Conservation (phyloP, 2,329 filamentous ascomycete genomes). For the Ophiostoma quercus region DNA sequence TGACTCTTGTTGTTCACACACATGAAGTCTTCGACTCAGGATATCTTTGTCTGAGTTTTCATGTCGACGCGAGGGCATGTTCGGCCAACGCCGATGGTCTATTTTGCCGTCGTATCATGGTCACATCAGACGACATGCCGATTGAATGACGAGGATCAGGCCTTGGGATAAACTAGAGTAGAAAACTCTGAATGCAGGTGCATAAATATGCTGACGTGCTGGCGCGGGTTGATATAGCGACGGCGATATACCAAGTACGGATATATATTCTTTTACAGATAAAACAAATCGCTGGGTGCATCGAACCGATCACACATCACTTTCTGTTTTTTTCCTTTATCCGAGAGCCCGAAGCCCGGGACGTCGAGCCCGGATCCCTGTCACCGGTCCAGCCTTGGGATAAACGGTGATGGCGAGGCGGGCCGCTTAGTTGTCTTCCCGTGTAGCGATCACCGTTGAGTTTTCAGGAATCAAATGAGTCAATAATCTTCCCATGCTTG, state of each 20-base stretch:
- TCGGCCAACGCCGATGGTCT: not conserved
- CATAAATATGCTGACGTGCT: not conserved
- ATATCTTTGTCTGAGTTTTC: not conserved
- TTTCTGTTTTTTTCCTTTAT: too few relatives aligned
- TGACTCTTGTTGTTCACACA: not conserved
- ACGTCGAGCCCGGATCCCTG: too few relatives aligned
- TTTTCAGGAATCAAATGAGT: too few relatives aligned
- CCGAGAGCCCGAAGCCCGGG: too few relatives aligned
- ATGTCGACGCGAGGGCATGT: not conserved
- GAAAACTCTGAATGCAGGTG: not conserved
- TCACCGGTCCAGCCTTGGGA: too few relatives aligned
- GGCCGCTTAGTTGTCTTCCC: too few relatives aligned
- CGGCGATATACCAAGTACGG: not conserved
- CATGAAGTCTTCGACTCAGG: too few relatives aligned
- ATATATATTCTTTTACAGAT: not conserved
- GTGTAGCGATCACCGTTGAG: too few relatives aligned
- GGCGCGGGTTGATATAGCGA: not conserved
- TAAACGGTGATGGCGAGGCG: too few relatives aligned
- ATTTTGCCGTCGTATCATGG: not conserved
- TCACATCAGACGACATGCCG: not conserved
- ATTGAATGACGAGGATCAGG: not conserved
- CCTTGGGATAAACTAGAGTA: not conserved
- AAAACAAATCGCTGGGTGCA: too few relatives aligned
- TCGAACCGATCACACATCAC: too few relatives aligned
- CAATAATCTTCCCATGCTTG: too few relatives aligned